Conservation (phyloP, 257 asterid species). For the Salvia splendens region DNA sequence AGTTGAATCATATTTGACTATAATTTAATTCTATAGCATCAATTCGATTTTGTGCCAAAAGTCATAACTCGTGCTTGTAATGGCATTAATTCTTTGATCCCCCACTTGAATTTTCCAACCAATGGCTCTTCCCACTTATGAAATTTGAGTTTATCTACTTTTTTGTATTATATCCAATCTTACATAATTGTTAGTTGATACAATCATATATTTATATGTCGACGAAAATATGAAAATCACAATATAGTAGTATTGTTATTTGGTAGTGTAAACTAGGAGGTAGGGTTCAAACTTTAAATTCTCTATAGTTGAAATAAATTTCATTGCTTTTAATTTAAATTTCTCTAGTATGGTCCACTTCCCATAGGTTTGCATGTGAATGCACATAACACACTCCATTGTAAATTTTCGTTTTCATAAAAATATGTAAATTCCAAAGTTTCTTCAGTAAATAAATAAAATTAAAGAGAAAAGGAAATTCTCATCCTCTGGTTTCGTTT, state of each 20-base stretch:
- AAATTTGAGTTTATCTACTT: neutral
- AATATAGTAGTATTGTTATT: too few relatives aligned
- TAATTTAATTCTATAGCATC: slow-evolving; percentile 19
- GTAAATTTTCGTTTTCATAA: too few relatives aligned
- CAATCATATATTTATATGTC: neutral
- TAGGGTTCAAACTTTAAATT: too few relatives aligned
- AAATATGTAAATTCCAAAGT: too few relatives aligned
- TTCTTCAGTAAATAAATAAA: too few relatives aligned
- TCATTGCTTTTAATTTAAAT: too few relatives aligned
- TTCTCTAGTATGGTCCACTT: too few relatives aligned
- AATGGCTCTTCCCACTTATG: slow-evolving; percentile 3
- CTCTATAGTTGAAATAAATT: too few relatives aligned
- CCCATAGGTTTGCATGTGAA: too few relatives aligned
- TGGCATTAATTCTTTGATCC: slow-evolving; percentile 25
- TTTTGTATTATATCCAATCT: neutral
- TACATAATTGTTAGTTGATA: neutral
- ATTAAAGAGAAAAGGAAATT: neutral
- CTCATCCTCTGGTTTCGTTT: neutral
- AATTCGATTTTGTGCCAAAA: slow-evolving; percentile 1
- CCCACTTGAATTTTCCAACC: neutral
- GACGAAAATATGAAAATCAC: neutral
- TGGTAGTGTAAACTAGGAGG: too few relatives aligned
- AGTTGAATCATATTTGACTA: slow-evolving; percentile 34
- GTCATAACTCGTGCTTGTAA: slow-evolving; percentile 19
- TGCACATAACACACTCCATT: too few relatives aligned